Conservation (phyloP, 768 basidiomycete genomes). For the Xerocomellus chrysenteron region DNA sequence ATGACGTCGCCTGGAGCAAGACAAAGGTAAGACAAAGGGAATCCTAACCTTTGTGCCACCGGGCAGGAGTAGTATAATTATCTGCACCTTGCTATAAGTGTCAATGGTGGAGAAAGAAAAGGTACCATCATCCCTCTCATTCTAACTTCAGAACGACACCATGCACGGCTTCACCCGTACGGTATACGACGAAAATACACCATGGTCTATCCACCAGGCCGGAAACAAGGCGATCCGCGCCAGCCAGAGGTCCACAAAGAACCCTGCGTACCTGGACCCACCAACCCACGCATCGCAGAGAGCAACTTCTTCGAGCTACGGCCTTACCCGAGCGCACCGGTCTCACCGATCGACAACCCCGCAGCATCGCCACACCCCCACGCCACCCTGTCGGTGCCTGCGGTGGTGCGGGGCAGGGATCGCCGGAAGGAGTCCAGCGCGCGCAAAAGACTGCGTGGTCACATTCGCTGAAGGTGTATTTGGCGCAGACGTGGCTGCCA, state of each 20-base stretch:
- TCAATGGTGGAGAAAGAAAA: background rate
- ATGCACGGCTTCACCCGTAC: constrained; percentile 10
- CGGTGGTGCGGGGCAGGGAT: background rate
- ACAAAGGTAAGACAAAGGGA: background rate
- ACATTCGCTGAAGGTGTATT: constrained; percentile 2
- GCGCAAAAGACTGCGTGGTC: background rate
- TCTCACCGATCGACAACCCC: background rate
- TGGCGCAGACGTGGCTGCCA: constrained; percentile 13
- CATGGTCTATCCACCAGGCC: constrained; percentile 9
- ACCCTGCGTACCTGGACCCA: background rate
- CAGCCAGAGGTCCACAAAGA: background rate
- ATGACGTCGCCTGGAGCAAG: background rate
- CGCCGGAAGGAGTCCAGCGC: background rate
- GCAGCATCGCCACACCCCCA: background rate
- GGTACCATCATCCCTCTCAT: background rate
- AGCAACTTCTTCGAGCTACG: background rate
- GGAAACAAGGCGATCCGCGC: constrained; percentile 6
- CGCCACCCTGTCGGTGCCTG: too few species aligned
- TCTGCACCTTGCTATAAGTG: background rate
- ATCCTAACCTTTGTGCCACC: background rate
- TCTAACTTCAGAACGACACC: background rate
- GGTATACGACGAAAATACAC: constrained; percentile 4
- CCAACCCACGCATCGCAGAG: background rate
- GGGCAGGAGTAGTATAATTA: background rate
- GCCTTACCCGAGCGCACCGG: background rate